A percentile compares a stretch with the other conserved stretches of the same genome.
Conservation (phyloP, 495 filamentous ascomycete species). For the Penicillium flavigenum region DNA sequence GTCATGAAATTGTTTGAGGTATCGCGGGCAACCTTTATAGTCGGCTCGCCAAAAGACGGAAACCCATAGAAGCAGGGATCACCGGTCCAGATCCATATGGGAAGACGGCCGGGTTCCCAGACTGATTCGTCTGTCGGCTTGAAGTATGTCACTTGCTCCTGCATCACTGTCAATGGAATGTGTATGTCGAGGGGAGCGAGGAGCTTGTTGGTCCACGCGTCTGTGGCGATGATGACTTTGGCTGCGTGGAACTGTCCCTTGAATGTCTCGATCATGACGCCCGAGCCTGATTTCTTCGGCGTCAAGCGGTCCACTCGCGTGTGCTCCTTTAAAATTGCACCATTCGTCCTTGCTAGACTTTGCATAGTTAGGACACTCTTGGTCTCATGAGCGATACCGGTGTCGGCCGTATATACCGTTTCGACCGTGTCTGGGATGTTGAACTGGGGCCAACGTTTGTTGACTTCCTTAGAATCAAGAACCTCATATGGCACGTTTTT, state of each 20-base stretch:
- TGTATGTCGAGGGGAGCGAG: conserved; percentile 26
- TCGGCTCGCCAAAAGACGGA: conserved; percentile 31
- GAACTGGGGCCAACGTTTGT: conserved; percentile 32
- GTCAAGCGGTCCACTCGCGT: conserved; percentile 26
- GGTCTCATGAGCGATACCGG: conserved; percentile 29
- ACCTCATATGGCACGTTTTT: conserved; percentile 28
- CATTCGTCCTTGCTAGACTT: conserved; percentile 21
- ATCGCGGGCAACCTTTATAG: conserved; percentile 34
- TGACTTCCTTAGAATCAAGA: conserved; percentile 26
- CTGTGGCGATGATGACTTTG: conserved; percentile 31
- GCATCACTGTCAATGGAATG: conserved; percentile 32
- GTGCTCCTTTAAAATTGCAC: conserved; percentile 27
- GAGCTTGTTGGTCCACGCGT: conserved; percentile 34
- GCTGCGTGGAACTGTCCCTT: conserved; percentile 24
- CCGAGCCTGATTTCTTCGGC: conserved; percentile 16
- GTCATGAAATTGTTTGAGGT: conserved; percentile 31
- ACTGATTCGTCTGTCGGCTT: conserved; percentile 22
- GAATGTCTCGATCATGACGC: conserved; percentile 26
- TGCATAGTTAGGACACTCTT: conserved; percentile 27
- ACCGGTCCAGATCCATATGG: conserved; percentile 32
- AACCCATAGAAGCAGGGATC: conserved; percentile 30
- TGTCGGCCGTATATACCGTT: conserved; percentile 29
- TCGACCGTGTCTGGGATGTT: conserved; percentile 25
- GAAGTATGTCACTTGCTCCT: conserved; percentile 36
- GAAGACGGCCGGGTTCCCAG: conserved; percentile 23